phyloP scores from a whole-genome alignment of 306 rosid genomes.

The Albizia julibrissin region DNA sequence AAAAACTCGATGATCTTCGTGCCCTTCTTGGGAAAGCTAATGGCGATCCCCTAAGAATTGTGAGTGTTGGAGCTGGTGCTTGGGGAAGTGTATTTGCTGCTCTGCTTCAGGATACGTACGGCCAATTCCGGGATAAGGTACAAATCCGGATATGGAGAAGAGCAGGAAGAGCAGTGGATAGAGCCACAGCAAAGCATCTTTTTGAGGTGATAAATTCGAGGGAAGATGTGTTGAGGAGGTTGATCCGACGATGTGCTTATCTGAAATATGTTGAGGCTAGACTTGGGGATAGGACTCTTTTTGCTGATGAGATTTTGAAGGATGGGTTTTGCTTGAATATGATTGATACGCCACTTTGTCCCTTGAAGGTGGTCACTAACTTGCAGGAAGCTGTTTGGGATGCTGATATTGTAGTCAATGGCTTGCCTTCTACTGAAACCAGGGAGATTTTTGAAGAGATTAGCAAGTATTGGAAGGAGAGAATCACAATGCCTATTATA shows the following conservation, averaged over 20 bases:
- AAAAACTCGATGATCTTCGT: constrained; percentile 72
- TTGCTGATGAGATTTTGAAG: constrained; percentile 87
- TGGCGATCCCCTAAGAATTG: constrained; percentile 81
- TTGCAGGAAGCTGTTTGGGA: constrained; percentile 99
- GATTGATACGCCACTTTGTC: constrained; percentile 92
- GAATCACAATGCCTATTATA: constrained; percentile 76
- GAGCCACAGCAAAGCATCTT: constrained; percentile 77
- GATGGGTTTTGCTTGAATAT: constrained; percentile 94
- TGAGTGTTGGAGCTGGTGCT: constrained; percentile 93
- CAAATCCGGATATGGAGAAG: constrained; percentile 91
- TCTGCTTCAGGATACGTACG: constrained; percentile 74
- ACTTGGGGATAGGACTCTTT: constrained; percentile 81
- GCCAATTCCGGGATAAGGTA: constrained; percentile 77
- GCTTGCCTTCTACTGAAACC: constrained; percentile 92
- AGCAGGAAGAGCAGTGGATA: constrained; percentile 67
- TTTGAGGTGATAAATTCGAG: constrained; percentile 87
- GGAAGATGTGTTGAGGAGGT: constrained; percentile 85
- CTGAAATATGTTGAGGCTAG: constrained; percentile 90
- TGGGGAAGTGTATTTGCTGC: constrained; percentile 97
- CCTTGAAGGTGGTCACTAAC: constrained; percentile 86
- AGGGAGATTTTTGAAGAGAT: constrained; percentile 86
- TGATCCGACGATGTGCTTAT: constrained; percentile 85
- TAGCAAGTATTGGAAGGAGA: constrained; percentile 85
- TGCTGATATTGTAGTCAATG: constrained; percentile 96
- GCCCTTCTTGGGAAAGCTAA: constrained; percentile 46